phyloP scores from a whole-genome alignment of 768 basidiomycete genomes.

The Piloderma croceum region DNA sequence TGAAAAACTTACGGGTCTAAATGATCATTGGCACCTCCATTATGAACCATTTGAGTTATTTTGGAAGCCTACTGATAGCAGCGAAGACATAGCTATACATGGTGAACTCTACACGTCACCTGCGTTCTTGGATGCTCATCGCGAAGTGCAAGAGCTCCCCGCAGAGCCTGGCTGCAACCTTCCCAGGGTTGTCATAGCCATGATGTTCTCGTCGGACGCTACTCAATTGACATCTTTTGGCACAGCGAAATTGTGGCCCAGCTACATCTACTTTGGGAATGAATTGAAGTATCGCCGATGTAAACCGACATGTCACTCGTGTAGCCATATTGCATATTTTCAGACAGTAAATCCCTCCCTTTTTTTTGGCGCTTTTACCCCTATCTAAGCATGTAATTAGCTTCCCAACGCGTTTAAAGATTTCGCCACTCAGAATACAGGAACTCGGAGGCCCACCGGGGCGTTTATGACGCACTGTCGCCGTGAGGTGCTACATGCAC shows the following conservation, averaged over 20 bases:
- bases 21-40: constrained; percentile 24
- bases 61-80: constrained; percentile 1
- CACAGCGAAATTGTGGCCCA: constrained; percentile 7
- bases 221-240: constrained; percentile 13
- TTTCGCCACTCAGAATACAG: background rate
- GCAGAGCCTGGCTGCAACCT: constrained; percentile 13
- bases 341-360: too few species aligned
- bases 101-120: constrained; percentile 22
- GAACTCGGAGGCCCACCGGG: background rate
- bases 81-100: constrained; percentile 17
- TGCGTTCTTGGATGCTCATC: constrained; percentile 14
- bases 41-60: constrained; percentile 20
- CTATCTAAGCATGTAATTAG: background rate
- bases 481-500: constrained; percentile 26
- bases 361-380: background rate
- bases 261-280: constrained; percentile 12
- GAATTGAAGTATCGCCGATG: constrained; percentile 8
- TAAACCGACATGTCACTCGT: too few species aligned
- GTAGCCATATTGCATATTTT: too few species aligned
- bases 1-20: constrained; percentile 7
- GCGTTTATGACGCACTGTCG: constrained; percentile 24
- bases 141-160: constrained; percentile 16
- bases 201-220: constrained; percentile 14
- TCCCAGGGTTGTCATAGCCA: constrained; percentile 7
- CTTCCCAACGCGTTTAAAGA: background rate